Evolutionary conservation across 2,329 filamentous ascomycete species (phyloP).

Genomic region (Daldinia sp.): DNA sequence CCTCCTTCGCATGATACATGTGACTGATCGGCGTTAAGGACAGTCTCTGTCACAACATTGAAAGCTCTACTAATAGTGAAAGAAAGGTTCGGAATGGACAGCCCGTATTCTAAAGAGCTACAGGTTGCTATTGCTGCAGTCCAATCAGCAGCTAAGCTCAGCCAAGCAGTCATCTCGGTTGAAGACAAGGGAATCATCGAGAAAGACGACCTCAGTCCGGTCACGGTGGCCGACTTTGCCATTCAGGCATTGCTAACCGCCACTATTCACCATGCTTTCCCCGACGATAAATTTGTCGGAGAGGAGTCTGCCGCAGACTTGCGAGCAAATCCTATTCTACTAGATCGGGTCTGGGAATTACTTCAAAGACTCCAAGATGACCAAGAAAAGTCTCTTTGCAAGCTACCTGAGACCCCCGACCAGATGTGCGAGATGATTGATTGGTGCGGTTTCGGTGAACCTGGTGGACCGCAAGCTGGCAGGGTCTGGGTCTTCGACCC

Average conservation of each 20-base stretch:
- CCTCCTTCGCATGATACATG: background rate
- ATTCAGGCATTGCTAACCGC: slow-evolving; percentile 64
- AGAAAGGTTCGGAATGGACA: slow-evolving; percentile 38
- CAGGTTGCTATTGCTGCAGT: slow-evolving; percentile 43
- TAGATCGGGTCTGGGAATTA: slow-evolving; percentile 58
- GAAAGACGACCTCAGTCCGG: slow-evolving; percentile 64
- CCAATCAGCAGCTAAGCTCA: slow-evolving; percentile 56
- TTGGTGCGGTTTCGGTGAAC: slow-evolving; percentile 55
- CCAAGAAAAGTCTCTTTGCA: slow-evolving; percentile 41
- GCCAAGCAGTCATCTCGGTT: slow-evolving; percentile 56
- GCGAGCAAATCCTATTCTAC: slow-evolving; percentile 52
- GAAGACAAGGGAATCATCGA: slow-evolving; percentile 60
- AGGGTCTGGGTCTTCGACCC: slow-evolving; percentile 68
- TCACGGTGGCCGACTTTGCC: slow-evolving; percentile 68
- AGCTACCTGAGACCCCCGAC: slow-evolving; percentile 51
- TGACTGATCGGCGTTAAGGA: background rate
- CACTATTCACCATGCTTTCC: slow-evolving; percentile 60
- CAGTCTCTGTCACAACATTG: background rate
- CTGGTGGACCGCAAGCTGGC: slow-evolving; percentile 45
- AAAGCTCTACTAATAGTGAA: background rate
- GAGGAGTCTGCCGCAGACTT: slow-evolving; percentile 63
- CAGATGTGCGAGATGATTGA: slow-evolving; percentile 63
- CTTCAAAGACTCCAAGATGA: slow-evolving; percentile 47
- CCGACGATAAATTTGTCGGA: slow-evolving; percentile 60
- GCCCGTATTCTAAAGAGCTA: slow-evolving; percentile 44